Evolutionary conservation across 2,329 filamentous ascomycete species (phyloP).

Genomic region (Aspergillus quadrilineatus): DNA sequence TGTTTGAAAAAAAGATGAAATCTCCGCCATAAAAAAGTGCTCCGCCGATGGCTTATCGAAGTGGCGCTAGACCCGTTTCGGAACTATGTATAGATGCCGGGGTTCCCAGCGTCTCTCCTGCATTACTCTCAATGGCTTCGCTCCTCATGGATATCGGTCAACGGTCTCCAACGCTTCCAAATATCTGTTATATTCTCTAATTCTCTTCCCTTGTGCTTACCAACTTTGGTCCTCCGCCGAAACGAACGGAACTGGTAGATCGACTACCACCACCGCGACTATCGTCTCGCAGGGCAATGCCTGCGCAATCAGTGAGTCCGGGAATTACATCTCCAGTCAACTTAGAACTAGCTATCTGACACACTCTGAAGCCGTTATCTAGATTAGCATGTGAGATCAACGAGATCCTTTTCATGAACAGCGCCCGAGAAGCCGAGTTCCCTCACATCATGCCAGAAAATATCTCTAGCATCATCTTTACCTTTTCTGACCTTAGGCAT

Average conservation of each 20-base stretch:
- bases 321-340: slow-evolving; percentile 82
- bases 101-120: neutral
- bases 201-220: slow-evolving; percentile 8
- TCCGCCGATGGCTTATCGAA: slow-evolving; percentile 19
- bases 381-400: slow-evolving; percentile 78
- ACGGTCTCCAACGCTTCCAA: neutral
- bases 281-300: slow-evolving; percentile 68
- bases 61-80: slow-evolving; percentile 23
- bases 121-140: neutral
- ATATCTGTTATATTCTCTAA: slow-evolving; percentile 6
- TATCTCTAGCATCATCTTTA: slow-evolving; percentile 61
- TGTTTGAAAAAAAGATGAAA: slow-evolving; percentile 13
- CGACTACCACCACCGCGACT: slow-evolving; percentile 57
- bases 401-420: slow-evolving; percentile 73
- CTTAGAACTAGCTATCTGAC: slow-evolving; percentile 66
- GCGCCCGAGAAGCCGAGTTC: slow-evolving; percentile 74
- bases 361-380: slow-evolving; percentile 69
- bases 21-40: slow-evolving; percentile 18
- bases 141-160: neutral
- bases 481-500: slow-evolving; percentile 69
- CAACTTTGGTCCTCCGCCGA: slow-evolving; percentile 23
- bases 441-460: slow-evolving; percentile 72
- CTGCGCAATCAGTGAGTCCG: slow-evolving; percentile 85
- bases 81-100: slow-evolving; percentile 14
- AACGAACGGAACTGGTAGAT: slow-evolving; percentile 52